These are phyloP conservation scores for Dendrothele bispora DNA, from an alignment of 768 basidiomycete genomes.

Conservation along the genomic window DNA sequence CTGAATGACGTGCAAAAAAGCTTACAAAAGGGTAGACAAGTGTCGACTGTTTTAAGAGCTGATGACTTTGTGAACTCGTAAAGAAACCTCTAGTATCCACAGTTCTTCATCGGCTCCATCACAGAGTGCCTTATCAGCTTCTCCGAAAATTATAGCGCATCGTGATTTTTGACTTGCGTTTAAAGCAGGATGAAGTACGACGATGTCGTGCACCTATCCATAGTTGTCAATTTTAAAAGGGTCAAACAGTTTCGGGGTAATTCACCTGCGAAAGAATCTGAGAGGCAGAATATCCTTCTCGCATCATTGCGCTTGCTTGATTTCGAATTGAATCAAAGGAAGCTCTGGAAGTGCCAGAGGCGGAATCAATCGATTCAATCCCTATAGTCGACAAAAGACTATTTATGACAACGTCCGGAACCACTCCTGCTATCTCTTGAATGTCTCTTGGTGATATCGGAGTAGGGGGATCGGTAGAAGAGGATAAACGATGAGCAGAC, in stretches of 20 bases:
- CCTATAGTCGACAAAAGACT: constrained; percentile 73
- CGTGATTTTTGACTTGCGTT: constrained; percentile 77
- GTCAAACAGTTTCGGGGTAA: constrained; percentile 9
- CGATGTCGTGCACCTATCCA: constrained; percentile 84
- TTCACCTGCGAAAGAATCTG: constrained; percentile 87
- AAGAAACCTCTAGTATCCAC: constrained; percentile 88
- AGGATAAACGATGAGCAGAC: constrained; percentile 86
- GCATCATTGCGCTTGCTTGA: constrained; percentile 74
- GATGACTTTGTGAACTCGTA: constrained; percentile 75
- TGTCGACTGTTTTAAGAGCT: no score
- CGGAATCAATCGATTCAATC: constrained; percentile 57
- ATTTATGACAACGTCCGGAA: constrained; percentile 72
- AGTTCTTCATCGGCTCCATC: constrained; percentile 98
- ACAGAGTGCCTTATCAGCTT: constrained; percentile 93
- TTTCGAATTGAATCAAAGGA: constrained; percentile 64
- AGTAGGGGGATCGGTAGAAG: constrained; percentile 69
- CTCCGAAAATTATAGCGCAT: constrained; percentile 84
- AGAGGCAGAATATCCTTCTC: constrained; percentile 90
- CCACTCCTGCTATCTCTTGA: constrained; percentile 96
- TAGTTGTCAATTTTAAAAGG: constrained; percentile 14
- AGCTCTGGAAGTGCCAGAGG: constrained; percentile 46
- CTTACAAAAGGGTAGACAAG: no score
- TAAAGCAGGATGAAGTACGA: constrained; percentile 81
- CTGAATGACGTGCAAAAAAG: no score
- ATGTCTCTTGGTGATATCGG: constrained; percentile 77